Evolutionary conservation across 2,329 filamentous ascomycete genomes (phyloP).

Genomic region (Tolypocladium ophioglossoides): DNA sequence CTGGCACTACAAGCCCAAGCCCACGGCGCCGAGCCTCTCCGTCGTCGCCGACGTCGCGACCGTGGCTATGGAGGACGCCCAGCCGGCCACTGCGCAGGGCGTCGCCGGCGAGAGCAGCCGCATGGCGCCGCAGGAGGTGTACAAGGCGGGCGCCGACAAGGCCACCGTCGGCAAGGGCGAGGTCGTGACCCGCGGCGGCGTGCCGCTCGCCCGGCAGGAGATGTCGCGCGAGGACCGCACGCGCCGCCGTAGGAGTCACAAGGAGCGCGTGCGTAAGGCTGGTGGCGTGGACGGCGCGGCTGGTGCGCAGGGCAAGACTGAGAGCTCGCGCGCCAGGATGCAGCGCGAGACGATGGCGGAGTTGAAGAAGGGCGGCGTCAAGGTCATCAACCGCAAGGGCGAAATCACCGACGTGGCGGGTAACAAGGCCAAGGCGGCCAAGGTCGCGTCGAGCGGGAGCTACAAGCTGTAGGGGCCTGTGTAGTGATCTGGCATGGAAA

Average conservation of each 20-base stretch:
- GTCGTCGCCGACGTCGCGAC: constrained; percentile 87
- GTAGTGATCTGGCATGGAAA: not conserved
- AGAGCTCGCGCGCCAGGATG: constrained; percentile 45
- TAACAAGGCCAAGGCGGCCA: constrained; percentile 52
- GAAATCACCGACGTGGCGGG: constrained; percentile 77
- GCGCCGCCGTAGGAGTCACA: constrained; percentile 65
- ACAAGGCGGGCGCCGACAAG: constrained; percentile 66
- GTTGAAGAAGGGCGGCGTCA: constrained; percentile 77
- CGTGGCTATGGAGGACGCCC: constrained; percentile 88
- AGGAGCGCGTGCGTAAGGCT: constrained; percentile 71
- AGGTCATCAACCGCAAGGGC: constrained; percentile 84
- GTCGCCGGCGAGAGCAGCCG: constrained; percentile 58
- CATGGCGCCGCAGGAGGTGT: constrained; percentile 90
- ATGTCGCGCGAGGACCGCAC: constrained; percentile 80
- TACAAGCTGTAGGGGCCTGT: constrained; percentile 46
- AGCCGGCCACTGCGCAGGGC: constrained; percentile 71
- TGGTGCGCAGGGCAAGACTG: constrained; percentile 13
- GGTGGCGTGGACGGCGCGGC: constrained; percentile 27
- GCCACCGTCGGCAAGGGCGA: constrained; percentile 56
- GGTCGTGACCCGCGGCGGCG: constrained; percentile 65
- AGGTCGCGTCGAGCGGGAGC: constrained; percentile 41
- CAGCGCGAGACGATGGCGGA: constrained; percentile 46
- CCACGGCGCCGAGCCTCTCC: constrained; percentile 67
- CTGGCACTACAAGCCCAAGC: constrained; percentile 92
- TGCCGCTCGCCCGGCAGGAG: constrained; percentile 72